Evolutionary conservation across 2,329 filamentous ascomycete species (phyloP).

Genomic region (Ophiostoma fasciatum): DNA sequence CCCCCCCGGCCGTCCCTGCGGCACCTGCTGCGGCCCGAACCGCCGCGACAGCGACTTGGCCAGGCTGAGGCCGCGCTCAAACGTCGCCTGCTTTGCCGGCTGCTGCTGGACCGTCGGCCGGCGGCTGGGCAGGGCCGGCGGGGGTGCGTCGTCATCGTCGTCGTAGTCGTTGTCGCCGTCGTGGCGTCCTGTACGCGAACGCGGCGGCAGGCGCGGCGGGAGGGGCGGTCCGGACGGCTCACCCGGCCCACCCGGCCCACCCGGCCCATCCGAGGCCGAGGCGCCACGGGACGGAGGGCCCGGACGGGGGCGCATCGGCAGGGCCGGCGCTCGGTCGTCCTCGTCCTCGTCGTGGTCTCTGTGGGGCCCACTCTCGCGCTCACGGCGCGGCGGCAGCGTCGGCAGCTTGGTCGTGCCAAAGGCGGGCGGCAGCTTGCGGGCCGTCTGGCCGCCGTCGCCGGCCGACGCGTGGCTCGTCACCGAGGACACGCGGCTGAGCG

Average conservation of each 20-base stretch:
- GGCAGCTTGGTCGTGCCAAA: constrained; percentile 43
- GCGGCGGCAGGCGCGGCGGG: constrained; percentile 13
- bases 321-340: neutral
- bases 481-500: constrained; percentile 30
- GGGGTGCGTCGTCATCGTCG: constrained; percentile 40
- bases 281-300: neutral
- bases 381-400: constrained; percentile 39
- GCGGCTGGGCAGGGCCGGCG: constrained; percentile 27
- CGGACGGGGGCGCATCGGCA: constrained; percentile 7
- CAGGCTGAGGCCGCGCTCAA: constrained; percentile 16
- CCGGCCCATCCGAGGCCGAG: neutral
- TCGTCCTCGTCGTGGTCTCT: neutral
- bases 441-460: neutral
- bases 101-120: constrained; percentile 23
- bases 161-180: constrained; percentile 9
- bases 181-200: constrained; percentile 30
- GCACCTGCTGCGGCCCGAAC: constrained; percentile 1
- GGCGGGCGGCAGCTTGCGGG: constrained; percentile 38
- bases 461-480: constrained; percentile 31
- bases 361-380: constrained; percentile 42
- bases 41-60: neutral
- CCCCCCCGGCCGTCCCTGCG: too few species aligned
- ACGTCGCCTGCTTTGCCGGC: too few species aligned
- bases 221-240: neutral
- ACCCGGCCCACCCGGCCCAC: too few species aligned